phyloP scores from a whole-genome alignment of 1,284 basidiomycete species.

The Fomes fomentarius region DNA sequence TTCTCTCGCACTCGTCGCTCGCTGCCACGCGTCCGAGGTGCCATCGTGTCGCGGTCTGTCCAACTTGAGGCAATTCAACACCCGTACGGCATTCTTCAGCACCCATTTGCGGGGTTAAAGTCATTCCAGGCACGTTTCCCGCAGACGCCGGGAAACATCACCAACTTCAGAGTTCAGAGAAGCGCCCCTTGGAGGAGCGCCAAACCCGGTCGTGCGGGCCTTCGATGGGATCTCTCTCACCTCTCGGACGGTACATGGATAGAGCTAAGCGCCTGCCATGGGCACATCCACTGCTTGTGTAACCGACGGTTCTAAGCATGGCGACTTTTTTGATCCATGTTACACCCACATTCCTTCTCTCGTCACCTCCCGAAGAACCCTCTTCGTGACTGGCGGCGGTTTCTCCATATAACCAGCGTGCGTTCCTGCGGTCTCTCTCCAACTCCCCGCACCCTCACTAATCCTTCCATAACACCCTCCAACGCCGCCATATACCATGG shows the following conservation, averaged over 20 bases:
- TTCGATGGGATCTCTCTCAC: constrained; percentile 15
- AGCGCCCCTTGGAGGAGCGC: constrained; percentile 19
- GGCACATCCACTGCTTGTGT: constrained; percentile 17
- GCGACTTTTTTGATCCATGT: constrained; percentile 18
- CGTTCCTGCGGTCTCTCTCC: constrained; percentile 5
- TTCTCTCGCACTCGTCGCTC: constrained; percentile 9
- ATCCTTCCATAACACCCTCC: background rate
- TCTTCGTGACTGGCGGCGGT: constrained; percentile 15
- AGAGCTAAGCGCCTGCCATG: too few relatives aligned
- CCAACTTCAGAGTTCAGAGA: constrained; percentile 8
- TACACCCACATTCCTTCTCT: constrained; percentile 14
- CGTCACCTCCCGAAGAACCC: constrained; percentile 20
- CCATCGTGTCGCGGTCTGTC: constrained; percentile 21
- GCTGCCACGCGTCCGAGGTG: constrained; percentile 20
- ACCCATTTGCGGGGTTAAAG: constrained; percentile 1
- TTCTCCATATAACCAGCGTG: constrained; percentile 16
- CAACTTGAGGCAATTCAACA: constrained; percentile 18
- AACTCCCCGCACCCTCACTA: constrained; percentile 12
- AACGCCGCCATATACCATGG: constrained; percentile 12
- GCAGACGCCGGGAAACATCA: constrained; percentile 13
- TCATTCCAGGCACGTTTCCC: constrained; percentile 3
- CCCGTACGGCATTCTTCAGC: constrained; percentile 12
- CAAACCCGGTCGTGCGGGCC: background rate
- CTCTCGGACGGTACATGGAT: background rate
- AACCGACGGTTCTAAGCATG: constrained; percentile 18